Conservation (phyloP, 129 eudicot species). For the Lactuca sativa region DNA sequence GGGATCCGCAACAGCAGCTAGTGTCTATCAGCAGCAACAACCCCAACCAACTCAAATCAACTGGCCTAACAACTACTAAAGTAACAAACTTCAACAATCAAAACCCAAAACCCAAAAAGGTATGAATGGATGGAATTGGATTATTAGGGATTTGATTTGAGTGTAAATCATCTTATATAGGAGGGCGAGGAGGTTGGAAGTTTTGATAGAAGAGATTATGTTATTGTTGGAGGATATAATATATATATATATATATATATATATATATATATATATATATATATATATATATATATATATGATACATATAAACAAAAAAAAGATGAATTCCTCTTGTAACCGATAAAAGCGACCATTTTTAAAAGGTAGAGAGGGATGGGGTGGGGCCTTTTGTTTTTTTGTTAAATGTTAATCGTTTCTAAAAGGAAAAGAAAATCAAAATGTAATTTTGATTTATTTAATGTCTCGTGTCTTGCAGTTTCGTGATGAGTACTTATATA, state of each 20-base stretch:
- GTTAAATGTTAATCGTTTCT: no score
- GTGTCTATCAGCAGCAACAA: not conserved
- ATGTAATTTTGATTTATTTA: no score
- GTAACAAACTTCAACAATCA: slow-evolving; percentile 19
- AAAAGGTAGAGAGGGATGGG: not conserved
- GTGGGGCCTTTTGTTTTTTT: no score
- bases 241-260: no score
- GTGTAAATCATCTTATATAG: slow-evolving; percentile 38
- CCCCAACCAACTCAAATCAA: slow-evolving; percentile 54
- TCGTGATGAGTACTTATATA: no score
- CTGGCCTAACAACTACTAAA: slow-evolving; percentile 78
- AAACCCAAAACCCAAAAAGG: slow-evolving; percentile 19
- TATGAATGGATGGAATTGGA: slow-evolving; percentile 25
- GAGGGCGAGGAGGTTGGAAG: slow-evolving; percentile 37
- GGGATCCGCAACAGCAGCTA: not conserved
- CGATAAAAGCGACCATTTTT: slow-evolving; percentile 30
- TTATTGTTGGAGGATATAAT: slow-evolving; percentile 25
- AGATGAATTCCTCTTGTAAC: slow-evolving; percentile 37
- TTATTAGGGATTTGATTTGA: slow-evolving; percentile 17
- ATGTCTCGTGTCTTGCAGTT: no score
- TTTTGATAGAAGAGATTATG: slow-evolving; percentile 41
- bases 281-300: no score
- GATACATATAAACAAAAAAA: slow-evolving; percentile 3
- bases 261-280: not conserved
- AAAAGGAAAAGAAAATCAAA: no score